Conservation (phyloP, 2,329 filamentous ascomycete genomes). For the Aciculosporium take region DNA sequence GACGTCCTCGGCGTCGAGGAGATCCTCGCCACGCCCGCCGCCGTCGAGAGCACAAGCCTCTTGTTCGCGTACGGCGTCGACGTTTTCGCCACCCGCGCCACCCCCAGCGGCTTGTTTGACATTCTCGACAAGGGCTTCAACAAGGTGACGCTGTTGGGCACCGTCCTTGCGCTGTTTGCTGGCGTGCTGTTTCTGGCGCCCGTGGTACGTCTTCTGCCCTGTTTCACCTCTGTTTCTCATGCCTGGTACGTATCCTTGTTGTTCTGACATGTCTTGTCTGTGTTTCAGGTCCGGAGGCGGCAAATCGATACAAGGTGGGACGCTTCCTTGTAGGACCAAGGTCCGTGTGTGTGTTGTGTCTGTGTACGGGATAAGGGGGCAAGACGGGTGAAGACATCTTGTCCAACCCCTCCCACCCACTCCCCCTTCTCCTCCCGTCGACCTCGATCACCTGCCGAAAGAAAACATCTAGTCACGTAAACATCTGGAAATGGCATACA, state of each 20-base stretch:
- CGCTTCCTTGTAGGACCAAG: conserved; percentile 18
- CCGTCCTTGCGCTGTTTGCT: conserved; percentile 63
- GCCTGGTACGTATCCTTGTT: no score
- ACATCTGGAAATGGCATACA: no score
- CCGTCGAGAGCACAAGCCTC: conserved; percentile 83
- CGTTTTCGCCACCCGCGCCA: conserved; percentile 71
- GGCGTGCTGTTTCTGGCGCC: conserved; percentile 71
- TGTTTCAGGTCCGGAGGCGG: conserved; percentile 41
- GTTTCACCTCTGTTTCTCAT: neutral
- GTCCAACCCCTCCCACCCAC: no score
- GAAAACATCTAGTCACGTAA: no score
- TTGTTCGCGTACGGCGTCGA: conserved; percentile 82
- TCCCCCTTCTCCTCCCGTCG: no score
- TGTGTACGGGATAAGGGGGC: neutral
- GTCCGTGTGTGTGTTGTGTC: no score
- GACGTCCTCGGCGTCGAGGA: conserved; percentile 63
- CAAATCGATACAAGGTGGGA: conserved; percentile 54
- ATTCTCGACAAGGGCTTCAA: conserved; percentile 88
- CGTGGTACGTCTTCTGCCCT: conserved; percentile 48
- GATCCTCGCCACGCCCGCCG: conserved; percentile 60
- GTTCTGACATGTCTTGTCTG: conserved; percentile 22
- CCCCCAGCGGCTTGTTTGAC: conserved; percentile 85
- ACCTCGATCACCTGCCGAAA: no score
- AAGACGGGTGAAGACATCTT: no score
- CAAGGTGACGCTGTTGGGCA: conserved; percentile 70